Base-by-base conservation (phyloP, 257 asterid genomes). In the Orobanche coerulescens region DNA sequence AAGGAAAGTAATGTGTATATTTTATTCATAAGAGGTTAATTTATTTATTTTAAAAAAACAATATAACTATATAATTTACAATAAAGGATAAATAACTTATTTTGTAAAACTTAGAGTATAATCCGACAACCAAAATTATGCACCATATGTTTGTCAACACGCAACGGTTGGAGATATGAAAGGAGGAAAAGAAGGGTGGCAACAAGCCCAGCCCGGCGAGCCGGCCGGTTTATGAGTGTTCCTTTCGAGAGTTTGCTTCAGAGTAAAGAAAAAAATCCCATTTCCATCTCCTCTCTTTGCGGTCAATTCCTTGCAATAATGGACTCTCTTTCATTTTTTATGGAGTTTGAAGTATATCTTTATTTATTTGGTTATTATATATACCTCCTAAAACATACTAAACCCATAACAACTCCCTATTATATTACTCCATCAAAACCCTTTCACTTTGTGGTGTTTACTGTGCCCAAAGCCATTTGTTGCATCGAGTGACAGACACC, bases 271-370 rank as follows among this genome's bases (percentile, higher is more conserved):
- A 14, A 65, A 73, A 76, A 70, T 49, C 54, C 44, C 62, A 15
- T 55, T 52, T 30, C 48, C 67, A 36, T 61, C 54, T 61, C 88
- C 90, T 77, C 82, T 71, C 84, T 82, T 82, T 68, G 81, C 78
- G 81, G 85, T 81, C 93, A 81, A 83, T 89, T 80, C 78, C 82
- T 83, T 74, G 39, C 66, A 70, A 83, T 67, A 56, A 49, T 79
- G 83, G 78, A 62, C 64, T 75, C 77, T 60, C 61, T 73, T 73
- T 56, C 46, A 25, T 67, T 60, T 69, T 57, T n/a, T n/a, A n/a
- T 55, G 69, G 71, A 69, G 65, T 68, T n/a, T 49, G 65, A 73
- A 68, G 59, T 23, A 42, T 15, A n/a, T n/a, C n/a, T n/a, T 2
- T 36, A 20, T 23, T 37, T 52, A 62, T 58, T 71, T 66, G 18